Conservation (phyloP, 805 yeast species). For the Wickerhamomyces rabaulensis region DNA sequence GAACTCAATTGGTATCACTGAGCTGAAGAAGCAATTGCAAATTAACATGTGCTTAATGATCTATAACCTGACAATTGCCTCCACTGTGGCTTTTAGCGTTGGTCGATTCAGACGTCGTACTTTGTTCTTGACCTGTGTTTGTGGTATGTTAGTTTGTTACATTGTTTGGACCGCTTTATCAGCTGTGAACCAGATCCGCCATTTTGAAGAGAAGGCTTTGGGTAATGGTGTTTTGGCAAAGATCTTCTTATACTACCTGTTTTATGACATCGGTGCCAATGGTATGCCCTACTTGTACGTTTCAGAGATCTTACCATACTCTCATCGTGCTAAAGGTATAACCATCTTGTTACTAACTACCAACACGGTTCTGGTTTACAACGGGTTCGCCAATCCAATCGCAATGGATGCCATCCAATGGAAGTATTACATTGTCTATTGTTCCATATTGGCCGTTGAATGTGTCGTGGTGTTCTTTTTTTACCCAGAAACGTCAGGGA, state of each 20-base stretch:
- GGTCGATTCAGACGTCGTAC: constrained; percentile 31
- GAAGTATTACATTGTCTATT: constrained; percentile 32
- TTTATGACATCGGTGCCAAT: constrained; percentile 36
- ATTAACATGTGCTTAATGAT: constrained; percentile 45
- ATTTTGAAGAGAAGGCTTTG: constrained; percentile 32
- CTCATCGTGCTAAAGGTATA: constrained; percentile 24
- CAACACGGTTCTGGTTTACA: constrained; percentile 22
- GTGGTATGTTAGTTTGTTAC: constrained; percentile 31
- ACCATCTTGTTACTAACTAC: constrained; percentile 12
- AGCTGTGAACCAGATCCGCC: constrained; percentile 36
- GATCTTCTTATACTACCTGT: constrained; percentile 39
- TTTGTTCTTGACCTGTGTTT: constrained; percentile 30
- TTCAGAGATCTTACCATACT: constrained; percentile 35
- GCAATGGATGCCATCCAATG: constrained; percentile 32
- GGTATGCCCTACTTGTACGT: constrained; percentile 41
- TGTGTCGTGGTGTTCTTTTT: constrained; percentile 24
- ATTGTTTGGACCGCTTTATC: constrained; percentile 42
- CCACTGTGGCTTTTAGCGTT: constrained; percentile 23
- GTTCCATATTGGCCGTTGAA: constrained; percentile 27
- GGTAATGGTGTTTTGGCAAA: constrained; percentile 45
- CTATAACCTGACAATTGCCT: constrained; percentile 36
- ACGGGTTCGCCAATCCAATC: constrained; percentile 32
- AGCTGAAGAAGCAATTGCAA: constrained; percentile 35
- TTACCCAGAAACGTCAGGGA: constrained; percentile 34
- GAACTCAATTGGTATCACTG: constrained; percentile 47